Evolutionary conservation across 2,329 filamentous ascomycete genomes (phyloP).

Genomic region (Fusarium stilboides): DNA sequence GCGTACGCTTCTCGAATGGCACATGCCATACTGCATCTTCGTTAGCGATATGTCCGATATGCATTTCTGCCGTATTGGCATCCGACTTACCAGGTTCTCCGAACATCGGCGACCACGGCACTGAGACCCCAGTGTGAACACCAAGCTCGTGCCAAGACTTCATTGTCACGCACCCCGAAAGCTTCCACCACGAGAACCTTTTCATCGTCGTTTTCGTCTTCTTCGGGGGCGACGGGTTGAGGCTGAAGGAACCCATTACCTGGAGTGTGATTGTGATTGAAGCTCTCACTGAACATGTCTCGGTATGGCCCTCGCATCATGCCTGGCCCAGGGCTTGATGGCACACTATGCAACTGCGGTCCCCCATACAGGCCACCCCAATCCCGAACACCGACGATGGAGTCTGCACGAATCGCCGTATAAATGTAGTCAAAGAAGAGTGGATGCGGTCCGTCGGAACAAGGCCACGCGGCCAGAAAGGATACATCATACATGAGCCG

Average conservation of each 20-base stretch:
- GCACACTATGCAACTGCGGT: constrained; percentile 51
- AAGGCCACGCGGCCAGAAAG: constrained; percentile 78
- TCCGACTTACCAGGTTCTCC: constrained; percentile 73
- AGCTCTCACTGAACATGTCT: constrained; percentile 47
- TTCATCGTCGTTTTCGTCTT: constrained; percentile 69
- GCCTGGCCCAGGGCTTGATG: constrained; percentile 55
- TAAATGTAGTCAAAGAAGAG: constrained; percentile 81
- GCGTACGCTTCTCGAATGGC: constrained; percentile 83
- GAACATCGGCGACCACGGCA: constrained; percentile 78
- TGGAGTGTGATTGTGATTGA: constrained; percentile 35
- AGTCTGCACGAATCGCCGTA: constrained; percentile 71
- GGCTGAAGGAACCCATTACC: constrained; percentile 39
- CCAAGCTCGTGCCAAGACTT: constrained; percentile 83
- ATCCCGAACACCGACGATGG: constrained; percentile 75
- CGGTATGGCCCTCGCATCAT: constrained; percentile 48
- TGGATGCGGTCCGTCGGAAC: constrained; percentile 74
- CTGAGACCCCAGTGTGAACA: constrained; percentile 82
- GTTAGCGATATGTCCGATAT: constrained; percentile 23
- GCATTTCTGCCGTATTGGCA: background rate
- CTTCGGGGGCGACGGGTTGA: constrained; percentile 48
- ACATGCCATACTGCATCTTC: constrained; percentile 73
- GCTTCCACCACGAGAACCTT: constrained; percentile 80
- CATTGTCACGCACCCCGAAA: constrained; percentile 81
- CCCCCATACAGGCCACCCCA: constrained; percentile 69
- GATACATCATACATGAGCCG: constrained; percentile 74